Base-by-base conservation (phyloP, 140 eudicot genomes). In the Ambrosia hybrid region DNA sequence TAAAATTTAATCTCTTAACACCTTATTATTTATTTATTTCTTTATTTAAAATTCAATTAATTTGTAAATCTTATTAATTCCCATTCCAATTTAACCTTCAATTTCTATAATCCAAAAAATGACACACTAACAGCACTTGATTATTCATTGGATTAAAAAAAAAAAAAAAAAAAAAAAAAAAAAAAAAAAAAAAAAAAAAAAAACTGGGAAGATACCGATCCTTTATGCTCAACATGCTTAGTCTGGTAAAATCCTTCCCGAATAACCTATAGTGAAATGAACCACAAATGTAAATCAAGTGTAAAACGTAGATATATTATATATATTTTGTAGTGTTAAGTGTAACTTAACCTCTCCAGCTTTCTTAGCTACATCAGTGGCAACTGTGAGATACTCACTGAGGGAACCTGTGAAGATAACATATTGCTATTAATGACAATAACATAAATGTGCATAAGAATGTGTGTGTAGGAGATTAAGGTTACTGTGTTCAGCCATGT, bases 211-310 rank as follows among this genome's bases (percentile, higher is more conserved):
- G 17, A 16, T 16, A 93, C 98, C 93, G 68, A 73, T 86, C 98
- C 97, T 83, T 93, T 93, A 81, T 93, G 97, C 82, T 90, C 98
- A 78, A 93, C 98, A 71, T 76, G 79, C 88, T 93, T 93, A 52
- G 85, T 93, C 85, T 76, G 71, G 63, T 85, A 83, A 76, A 93
- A 93, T 45, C 85, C 98, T 55, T 75, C 77, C 7, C 87, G 97
- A 76, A 94, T 90, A 36, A 87, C 77, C 98, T 93, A 46, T n/a
- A 56, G 66, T 75, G 16, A 26, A 14, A 61, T n/a, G 15, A 57
- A 21, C 11, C 14, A 57, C 14, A 57, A 26, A 57, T 21, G 21
- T 38, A 9, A 26, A 58, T 58, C 15, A 30, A 58, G 17, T 2
- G 30, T 3, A 62, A 64, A 55, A 6, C 57, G 6, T 39, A 38